Base-by-base conservation (phyloP, 2,329 filamentous ascomycete genomes). In the Ascochyta viciae-villosae region DNA sequence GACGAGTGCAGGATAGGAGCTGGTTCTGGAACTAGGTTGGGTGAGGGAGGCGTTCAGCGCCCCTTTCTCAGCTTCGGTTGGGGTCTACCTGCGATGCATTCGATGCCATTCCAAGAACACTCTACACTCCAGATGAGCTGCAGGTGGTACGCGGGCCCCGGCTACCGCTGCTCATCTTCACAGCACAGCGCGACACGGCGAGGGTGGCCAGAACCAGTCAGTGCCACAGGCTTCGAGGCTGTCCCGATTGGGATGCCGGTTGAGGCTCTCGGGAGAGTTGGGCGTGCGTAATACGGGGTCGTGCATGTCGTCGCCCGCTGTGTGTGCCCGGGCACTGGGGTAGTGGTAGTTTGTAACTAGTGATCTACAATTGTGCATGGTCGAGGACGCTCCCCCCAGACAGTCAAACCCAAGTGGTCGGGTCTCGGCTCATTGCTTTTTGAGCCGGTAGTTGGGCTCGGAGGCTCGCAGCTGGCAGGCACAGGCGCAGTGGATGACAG, bases 181-280 rank as follows among this genome's bases (percentile, higher is more conserved):
- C 35, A 47, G 37, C 37, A 46, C 35, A 23, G 29, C 35, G 53
- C 41, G 44, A 23, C n/a, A 38, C 47, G 31, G 53, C 53, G 42
- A 43, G 43, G 39, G 39, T 26, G 38, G 53, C 31, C 42, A 40
- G 47, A 43, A 24, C 16, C 12, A 39, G 37, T 41, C 42, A 12
- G 53, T 51, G 53, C 33, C 33, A 56, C 53, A 43, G 23, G 47
- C 42, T 47, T 43, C 31, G 42, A 42, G 37, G 50, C 15, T 23
- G 31, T 10, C 43, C 33, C 19, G 12, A 43, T 39, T 31, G 31
- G 53, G 33, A 51, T 15, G 37, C 35, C 29, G 42, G 47, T 47
- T 56, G 53, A 56, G 48, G 53, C 47, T 56, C 41, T 47, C 42
- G 43, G 47, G 48, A 56, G 48, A 51, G 51, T 43, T 56, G 22